A percentile compares a stretch with the other conserved stretches of the same genome.
Conservation (phyloP, 2,329 filamentous ascomycete genomes). For the Metarhizium brunneum region DNA sequence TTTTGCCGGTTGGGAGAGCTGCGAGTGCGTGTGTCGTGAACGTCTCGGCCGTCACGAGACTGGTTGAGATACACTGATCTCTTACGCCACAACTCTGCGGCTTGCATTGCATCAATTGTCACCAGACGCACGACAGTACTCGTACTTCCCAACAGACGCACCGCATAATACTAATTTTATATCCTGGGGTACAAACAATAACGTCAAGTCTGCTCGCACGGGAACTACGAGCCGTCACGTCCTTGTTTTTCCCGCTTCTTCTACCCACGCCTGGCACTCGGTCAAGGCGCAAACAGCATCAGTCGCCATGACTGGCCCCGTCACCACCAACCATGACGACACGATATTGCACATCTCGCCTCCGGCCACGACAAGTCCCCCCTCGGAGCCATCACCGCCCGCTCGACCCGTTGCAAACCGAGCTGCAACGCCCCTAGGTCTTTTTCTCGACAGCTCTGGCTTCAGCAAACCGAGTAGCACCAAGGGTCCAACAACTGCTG, state of each 20-base stretch:
- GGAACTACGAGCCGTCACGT: no score
- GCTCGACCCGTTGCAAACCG: conserved; percentile 10
- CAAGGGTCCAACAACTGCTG: background rate
- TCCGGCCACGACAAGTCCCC: conserved; percentile 4
- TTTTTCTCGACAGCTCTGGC: conserved; percentile 7
- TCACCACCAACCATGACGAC: background rate
- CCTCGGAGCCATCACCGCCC: background rate
- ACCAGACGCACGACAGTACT: background rate
- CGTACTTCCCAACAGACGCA: background rate
- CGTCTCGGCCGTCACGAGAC: conserved; percentile 13
- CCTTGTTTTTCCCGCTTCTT: background rate
- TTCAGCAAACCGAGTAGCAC: background rate
- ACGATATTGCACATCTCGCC: conserved; percentile 3
- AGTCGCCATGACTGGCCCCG: background rate
- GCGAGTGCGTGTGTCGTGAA: conserved; percentile 6
- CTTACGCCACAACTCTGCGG: background rate
- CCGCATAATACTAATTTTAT: background rate
- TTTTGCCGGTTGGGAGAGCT: conserved; percentile 1
- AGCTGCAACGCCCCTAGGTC: conserved; percentile 12
- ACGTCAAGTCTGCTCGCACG: background rate
- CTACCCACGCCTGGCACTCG: background rate
- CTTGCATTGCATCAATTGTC: background rate
- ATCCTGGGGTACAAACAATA: background rate
- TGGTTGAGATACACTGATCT: conserved; percentile 7
- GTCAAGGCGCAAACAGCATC: background rate